Evolutionary conservation across 805 yeast species (phyloP), one percentile per base, ranked within the genome.

Genomic region (Cyberlindnera euphorbiiphila): DNA sequence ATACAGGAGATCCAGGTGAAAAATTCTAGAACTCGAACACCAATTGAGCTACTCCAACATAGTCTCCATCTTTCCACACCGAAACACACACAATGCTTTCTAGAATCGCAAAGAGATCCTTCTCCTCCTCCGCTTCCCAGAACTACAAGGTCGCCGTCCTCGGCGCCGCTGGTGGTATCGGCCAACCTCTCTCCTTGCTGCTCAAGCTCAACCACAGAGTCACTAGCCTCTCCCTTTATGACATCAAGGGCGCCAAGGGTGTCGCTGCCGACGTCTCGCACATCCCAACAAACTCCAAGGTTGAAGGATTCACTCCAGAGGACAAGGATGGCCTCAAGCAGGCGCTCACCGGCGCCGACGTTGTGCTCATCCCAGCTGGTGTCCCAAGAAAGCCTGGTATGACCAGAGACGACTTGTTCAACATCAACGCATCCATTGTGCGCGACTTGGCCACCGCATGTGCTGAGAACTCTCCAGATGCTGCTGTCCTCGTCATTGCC

Each of bases 361-460:
- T 89, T 44, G 84, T 89, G 49, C 77, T 89, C 50, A 85, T 89
- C 66, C 96, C 97, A 61, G 97, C 97, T 41, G 97, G 97, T 73
- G 94, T 89, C 42, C 97, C 95, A 72, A 85, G 94, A 78, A 89
- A 88, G 73, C 97, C 97, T 53, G 97, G 97, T 66, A 89, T 89
- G 97, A 86, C 96, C 60, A 85, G 97, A 74, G 97, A 89, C 64
- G 97, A 89, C 63, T 74, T 89, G 57, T 89, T 89, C 81, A 82
- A 85, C 74, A 89, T 94, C 72, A 89, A 89, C 61, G 97, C 97
- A 36, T 82, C 94, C 36, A 89, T 89, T 64, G 96, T 89, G 47
- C 81, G 93, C 63, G 96, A 85, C 66, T 75, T 89, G 65, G 95
- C 95, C 61, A 72, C 81, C 66, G 84, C 88, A 37, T 77, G 77